These are phyloP conservation scores for Avicennia marina DNA, from an alignment of 257 asterid species.

Conservation along the genomic window DNA sequence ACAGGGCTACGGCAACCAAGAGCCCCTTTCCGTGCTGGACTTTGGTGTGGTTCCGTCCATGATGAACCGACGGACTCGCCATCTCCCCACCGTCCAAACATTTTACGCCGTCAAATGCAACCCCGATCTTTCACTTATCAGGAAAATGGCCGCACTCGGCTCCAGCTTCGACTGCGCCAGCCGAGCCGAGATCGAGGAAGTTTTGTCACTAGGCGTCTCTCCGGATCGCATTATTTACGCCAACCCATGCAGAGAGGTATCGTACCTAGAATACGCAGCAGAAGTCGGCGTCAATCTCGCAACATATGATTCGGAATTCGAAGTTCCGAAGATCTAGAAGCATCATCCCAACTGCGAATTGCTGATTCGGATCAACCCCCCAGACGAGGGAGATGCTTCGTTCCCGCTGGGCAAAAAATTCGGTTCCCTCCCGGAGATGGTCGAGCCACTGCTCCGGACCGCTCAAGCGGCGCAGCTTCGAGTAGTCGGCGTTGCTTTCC, in stretches of 20 bases:
- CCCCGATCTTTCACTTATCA: neutral
- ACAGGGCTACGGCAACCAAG: neutral
- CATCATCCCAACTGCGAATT: neutral
- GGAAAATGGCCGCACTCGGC: neutral
- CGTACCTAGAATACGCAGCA: neutral
- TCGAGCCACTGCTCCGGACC: neutral
- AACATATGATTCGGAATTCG: neutral
- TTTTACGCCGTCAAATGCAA: neutral
- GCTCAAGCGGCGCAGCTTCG: neutral
- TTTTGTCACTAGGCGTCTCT: neutral
- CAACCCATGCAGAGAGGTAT: neutral
- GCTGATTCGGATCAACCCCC: neutral
- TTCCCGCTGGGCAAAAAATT: neutral
- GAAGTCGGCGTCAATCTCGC: slow-evolving; percentile 1
- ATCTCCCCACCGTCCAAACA: neutral
- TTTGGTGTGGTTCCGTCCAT: neutral
- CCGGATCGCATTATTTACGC: neutral
- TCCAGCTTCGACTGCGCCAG: neutral
- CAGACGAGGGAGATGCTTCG: neutral
- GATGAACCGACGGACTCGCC: neutral
- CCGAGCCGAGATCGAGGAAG: neutral
- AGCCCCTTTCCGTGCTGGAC: neutral
- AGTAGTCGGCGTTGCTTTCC: neutral
- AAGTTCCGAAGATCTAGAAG: neutral
- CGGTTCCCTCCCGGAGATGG: neutral